These are phyloP conservation scores for Metarhizium sp. DNA, from an alignment of 2,329 filamentous ascomycete genomes.

Conservation along the genomic window DNA sequence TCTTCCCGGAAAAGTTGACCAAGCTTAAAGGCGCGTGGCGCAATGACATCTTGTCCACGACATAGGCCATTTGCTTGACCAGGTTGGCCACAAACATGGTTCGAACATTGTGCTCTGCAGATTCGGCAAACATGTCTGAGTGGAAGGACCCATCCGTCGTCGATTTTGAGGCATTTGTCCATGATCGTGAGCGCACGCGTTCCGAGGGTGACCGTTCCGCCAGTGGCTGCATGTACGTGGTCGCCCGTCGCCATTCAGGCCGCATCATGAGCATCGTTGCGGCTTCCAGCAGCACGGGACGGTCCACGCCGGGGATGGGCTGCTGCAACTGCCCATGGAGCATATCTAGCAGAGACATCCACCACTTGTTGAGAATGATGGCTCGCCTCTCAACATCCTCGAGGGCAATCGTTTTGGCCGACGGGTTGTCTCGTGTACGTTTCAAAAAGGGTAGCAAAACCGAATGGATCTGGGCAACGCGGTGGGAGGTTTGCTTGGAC, in stretches of 20 bases:
- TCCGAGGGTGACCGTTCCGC: conserved; percentile 43
- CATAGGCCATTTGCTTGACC: conserved; percentile 72
- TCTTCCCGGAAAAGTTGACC: conserved; percentile 82
- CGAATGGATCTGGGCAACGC: conserved; percentile 64
- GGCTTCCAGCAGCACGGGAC: conserved; percentile 70
- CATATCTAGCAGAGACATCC: conserved; percentile 73
- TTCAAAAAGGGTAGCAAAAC: conserved; percentile 69
- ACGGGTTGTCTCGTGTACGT: conserved; percentile 58
- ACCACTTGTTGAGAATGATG: conserved; percentile 83
- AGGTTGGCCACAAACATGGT: conserved; percentile 81
- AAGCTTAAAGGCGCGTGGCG: conserved; percentile 56
- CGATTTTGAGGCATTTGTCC: conserved; percentile 46
- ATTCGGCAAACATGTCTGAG: conserved; percentile 43
- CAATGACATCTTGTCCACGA: conserved; percentile 82
- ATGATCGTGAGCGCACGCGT: conserved; percentile 32
- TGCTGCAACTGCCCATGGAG: conserved; percentile 60
- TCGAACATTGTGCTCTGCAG: conserved; percentile 78
- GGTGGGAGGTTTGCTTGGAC: conserved; percentile 61
- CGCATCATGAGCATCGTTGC: conserved; percentile 77
- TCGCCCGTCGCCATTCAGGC: conserved; percentile 74
- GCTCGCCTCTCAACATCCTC: conserved; percentile 77
- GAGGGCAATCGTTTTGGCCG: conserved; percentile 53
- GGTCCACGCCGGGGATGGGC: conserved; percentile 73
- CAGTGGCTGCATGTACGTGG: conserved; percentile 56
- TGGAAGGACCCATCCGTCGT: conserved; percentile 56